phyloP scores from a whole-genome alignment of 2,329 filamentous ascomycete genomes.

The Drechslerella dactyloides region DNA sequence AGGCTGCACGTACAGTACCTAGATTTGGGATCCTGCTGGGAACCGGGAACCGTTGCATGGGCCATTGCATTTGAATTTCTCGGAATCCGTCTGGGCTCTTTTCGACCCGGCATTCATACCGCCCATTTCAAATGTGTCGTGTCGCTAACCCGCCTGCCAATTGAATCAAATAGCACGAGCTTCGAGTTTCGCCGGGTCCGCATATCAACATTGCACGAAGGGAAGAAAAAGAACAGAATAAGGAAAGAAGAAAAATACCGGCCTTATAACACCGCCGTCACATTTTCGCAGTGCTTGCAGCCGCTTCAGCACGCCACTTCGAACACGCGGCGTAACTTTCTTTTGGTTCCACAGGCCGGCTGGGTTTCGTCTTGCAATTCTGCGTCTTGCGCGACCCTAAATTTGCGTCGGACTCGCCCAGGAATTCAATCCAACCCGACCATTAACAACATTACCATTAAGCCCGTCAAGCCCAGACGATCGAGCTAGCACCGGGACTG shows the following conservation, averaged over 20 bases:
- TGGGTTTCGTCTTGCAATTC: conserved; percentile 13
- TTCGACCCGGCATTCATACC: conserved; percentile 44
- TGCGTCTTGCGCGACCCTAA: conserved; percentile 21
- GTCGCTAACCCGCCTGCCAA: conserved; percentile 48
- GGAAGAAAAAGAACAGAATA: too few species aligned
- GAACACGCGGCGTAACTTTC: conserved; percentile 43
- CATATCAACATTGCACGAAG: conserved; percentile 42
- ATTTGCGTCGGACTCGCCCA: conserved; percentile 33
- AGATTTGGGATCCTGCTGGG: conserved; percentile 10
- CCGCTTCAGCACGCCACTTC: conserved; percentile 46
- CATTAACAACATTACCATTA: neutral
- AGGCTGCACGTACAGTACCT: conserved; percentile 11
- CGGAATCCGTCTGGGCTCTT: conserved; percentile 16
- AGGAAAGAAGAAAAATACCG: conserved; percentile 12
- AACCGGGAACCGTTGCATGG: conserved; percentile 29
- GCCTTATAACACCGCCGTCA: conserved; percentile 37
- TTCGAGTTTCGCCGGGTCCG: neutral
- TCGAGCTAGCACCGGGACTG: neutral
- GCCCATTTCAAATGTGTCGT: conserved; percentile 22
- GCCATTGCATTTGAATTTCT: conserved; percentile 24
- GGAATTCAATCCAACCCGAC: neutral
- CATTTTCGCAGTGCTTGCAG: conserved; percentile 44
- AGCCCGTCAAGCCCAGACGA: neutral
- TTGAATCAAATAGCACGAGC: conserved; percentile 28
- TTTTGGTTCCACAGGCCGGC: conserved; percentile 30